A percentile compares a stretch with the other conserved stretches of the same genome.
Evolutionary conservation across 129 eudicot species (phyloP).

Genomic region (Mikania micrantha): DNA sequence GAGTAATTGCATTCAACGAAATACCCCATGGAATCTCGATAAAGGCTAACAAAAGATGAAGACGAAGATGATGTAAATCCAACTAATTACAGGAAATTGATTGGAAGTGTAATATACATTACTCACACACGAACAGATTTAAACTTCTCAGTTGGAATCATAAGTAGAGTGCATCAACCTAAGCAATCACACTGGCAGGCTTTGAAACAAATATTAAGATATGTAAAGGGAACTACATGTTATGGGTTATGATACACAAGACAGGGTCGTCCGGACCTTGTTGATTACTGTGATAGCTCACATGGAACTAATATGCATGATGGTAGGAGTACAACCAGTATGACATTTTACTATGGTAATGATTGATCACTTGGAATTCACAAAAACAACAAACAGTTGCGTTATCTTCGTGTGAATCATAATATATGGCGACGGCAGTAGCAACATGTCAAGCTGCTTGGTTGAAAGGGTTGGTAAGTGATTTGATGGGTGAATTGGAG

Average conservation of each 20-base stretch:
- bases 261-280: rapidly evolving
- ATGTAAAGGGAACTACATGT: not conserved
- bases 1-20: not conserved
- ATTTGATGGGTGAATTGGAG: not conserved
- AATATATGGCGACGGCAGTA: not conserved
- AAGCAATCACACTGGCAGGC: not conserved
- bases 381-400: not conserved
- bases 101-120: not conserved
- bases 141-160: not conserved
- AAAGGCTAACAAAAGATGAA: not conserved
- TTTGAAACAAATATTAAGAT: not conserved
- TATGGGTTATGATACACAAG: not conserved
- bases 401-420: too few species aligned
- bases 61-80: not conserved
- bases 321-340: not conserved
- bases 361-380: not conserved
- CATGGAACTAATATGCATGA: not conserved
- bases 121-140: not conserved
- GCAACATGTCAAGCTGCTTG: not conserved
- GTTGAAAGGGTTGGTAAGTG: not conserved
- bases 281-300: not conserved
- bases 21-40: not conserved
- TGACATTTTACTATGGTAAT: not conserved
- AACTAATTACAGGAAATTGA: not conserved
- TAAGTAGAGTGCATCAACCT: not conserved